phyloP scores from a whole-genome alignment of 306 rosid genomes.

The Acacia acuminata region DNA sequence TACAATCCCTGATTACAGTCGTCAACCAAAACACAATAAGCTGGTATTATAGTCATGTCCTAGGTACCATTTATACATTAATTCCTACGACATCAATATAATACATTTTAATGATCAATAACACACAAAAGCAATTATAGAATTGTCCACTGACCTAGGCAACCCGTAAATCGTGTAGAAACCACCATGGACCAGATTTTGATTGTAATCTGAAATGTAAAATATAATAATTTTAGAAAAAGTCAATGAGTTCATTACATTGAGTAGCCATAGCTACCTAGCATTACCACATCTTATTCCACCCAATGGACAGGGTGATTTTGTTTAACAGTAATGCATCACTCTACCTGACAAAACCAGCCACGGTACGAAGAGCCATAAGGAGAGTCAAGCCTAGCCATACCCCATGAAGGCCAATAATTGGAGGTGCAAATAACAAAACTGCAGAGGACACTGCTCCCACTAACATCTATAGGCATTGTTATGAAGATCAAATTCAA shows the following conservation, averaged over 20 bases:
- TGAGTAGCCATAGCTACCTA: slow-evolving; percentile 9
- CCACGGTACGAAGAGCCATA: slow-evolving; percentile 75
- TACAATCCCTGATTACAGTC: neutral
- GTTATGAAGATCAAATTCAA: slow-evolving; percentile 7
- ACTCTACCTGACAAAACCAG: slow-evolving; percentile 75
- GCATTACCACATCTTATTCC: neutral
- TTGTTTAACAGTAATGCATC: neutral
- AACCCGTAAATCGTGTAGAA: slow-evolving; percentile 59
- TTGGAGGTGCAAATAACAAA: slow-evolving; percentile 66
- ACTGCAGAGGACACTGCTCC: slow-evolving; percentile 71
- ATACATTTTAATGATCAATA: neutral
- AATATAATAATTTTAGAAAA: neutral
- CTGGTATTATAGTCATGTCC: neutral
- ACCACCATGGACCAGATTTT: slow-evolving; percentile 96
- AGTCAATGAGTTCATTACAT: slow-evolving; percentile 6
- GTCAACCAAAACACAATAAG: neutral
- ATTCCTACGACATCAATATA: neutral
- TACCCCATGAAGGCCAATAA: slow-evolving; percentile 75
- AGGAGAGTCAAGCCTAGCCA: slow-evolving; percentile 87
- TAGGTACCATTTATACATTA: neutral
- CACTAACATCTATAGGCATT: slow-evolving; percentile 54
- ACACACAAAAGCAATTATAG: slow-evolving; percentile 11
- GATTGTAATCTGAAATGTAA: slow-evolving; percentile 65
- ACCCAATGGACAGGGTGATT: neutral
- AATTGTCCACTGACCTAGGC: slow-evolving; percentile 49